Evolutionary conservation across 768 basidiomycete genomes (phyloP).

Genomic region (Lyophyllum atratum): DNA sequence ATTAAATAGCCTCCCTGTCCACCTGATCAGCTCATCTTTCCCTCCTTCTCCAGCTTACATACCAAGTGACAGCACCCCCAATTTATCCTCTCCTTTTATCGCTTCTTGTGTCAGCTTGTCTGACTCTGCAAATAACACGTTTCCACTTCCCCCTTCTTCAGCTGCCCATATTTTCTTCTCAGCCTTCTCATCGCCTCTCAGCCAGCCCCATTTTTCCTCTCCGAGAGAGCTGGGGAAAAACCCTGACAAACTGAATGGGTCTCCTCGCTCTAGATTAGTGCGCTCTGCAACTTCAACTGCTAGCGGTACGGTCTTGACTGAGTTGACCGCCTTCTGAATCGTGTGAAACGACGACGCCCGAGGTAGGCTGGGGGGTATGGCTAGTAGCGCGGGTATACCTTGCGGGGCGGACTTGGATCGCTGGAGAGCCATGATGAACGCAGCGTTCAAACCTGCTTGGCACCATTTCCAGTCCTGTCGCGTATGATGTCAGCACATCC

Average conservation of each 20-base stretch:
- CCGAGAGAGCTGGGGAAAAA: slow-evolving; percentile 45
- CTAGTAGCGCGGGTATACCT: slow-evolving; percentile 17
- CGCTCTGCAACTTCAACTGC: neutral
- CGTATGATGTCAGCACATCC: slow-evolving; percentile 18
- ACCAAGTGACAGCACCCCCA: slow-evolving; percentile 50
- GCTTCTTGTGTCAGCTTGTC: slow-evolving; percentile 33
- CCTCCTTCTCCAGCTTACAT: slow-evolving; percentile 19
- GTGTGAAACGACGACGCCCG: slow-evolving; percentile 25
- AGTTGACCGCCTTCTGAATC: slow-evolving; percentile 11
- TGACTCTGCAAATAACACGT: slow-evolving; percentile 20
- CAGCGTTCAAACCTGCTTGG: neutral
- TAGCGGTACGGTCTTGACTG: neutral
- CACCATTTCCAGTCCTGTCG: neutral
- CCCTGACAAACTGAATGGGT: slow-evolving; percentile 49
- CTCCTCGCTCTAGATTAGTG: slow-evolving; percentile 24
- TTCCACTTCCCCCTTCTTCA: slow-evolving; percentile 14
- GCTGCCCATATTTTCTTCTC: slow-evolving; percentile 12
- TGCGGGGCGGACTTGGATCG: slow-evolving; percentile 34
- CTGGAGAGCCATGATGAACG: slow-evolving; percentile 19
- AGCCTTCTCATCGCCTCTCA: slow-evolving; percentile 29
- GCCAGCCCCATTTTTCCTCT: slow-evolving; percentile 45
- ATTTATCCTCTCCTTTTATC: slow-evolving; percentile 48
- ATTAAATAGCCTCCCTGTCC: neutral
- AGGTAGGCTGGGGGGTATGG: slow-evolving; percentile 2
- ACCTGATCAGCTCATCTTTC: slow-evolving; percentile 28